Conservation (phyloP, 169 alveolate genomes). For the Plasmodium sp. region DNA sequence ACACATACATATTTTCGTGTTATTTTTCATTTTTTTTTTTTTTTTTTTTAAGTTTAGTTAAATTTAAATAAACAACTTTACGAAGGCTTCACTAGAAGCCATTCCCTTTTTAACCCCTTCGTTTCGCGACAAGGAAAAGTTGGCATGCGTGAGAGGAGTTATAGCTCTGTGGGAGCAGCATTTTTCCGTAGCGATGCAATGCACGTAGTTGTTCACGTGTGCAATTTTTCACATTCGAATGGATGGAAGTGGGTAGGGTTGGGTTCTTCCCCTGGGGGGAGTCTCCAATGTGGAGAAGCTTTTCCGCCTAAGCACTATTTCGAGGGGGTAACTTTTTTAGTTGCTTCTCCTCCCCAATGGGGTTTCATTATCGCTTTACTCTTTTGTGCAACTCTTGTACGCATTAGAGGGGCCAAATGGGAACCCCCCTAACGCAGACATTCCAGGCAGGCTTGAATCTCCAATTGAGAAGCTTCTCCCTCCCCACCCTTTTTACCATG, state of each 20-base stretch:
- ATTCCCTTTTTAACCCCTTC: neutral
- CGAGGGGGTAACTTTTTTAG: neutral
- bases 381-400: neutral
- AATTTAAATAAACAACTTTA: constrained; percentile 11
- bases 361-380: neutral
- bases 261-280: neutral
- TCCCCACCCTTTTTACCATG: neutral
- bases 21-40: neutral
- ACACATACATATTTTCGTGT: neutral
- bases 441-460: neutral
- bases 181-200: neutral
- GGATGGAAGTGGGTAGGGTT: neutral
- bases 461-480: neutral
- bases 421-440: neutral
- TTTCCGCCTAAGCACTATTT: neutral
- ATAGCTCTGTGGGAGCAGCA: neutral
- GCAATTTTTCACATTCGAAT: neutral
- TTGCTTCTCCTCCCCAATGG: neutral
- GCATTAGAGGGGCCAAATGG: neutral
- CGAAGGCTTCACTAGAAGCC: constrained; percentile 76
- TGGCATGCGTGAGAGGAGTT: neutral
- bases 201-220: neutral
- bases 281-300: neutral
- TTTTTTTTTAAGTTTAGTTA: neutral
- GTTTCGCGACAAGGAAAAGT: neutral